Evolutionary conservation across 108 stramenopile genomes (phyloP).

Genomic region (Conticribra weissflogii): DNA sequence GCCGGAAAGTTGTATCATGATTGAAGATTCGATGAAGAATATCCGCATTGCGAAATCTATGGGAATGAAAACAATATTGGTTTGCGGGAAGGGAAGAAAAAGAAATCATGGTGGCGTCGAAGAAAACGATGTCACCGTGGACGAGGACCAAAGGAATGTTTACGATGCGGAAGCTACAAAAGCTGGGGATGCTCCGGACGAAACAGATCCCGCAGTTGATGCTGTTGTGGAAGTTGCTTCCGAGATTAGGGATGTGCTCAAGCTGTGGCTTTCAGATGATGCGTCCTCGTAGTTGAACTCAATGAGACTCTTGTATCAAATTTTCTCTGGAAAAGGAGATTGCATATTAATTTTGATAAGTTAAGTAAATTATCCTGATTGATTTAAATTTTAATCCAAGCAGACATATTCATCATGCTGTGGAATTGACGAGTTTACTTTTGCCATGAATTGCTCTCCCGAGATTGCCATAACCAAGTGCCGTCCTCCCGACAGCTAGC

Average conservation of each 20-base stretch:
- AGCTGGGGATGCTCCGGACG: conserved; percentile 56
- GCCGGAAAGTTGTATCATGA: conserved; percentile 74
- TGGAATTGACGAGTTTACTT: neutral
- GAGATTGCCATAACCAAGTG: conserved; percentile 54
- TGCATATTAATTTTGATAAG: too few relatives aligned
- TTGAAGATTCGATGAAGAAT: conserved; percentile 92
- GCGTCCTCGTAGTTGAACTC: neutral
- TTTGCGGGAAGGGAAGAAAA: conserved; percentile 54
- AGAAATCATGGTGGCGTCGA: too few relatives aligned
- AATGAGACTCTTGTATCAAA: too few relatives aligned
- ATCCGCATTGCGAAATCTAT: conserved; percentile 67
- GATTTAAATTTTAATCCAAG: too few relatives aligned
- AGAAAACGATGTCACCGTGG: too few relatives aligned
- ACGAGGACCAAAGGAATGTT: conserved; percentile 1
- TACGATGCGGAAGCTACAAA: conserved; percentile 56
- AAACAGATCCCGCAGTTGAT: conserved; percentile 72
- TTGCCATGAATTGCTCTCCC: conserved; percentile 38
- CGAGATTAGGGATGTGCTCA: conserved; percentile 52
- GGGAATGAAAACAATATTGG: conserved; percentile 79
- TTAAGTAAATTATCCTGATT: too few relatives aligned
- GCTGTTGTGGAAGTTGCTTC: conserved; percentile 59
- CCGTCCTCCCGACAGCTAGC: conserved; percentile 38
- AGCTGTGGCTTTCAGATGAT: conserved; percentile 37
- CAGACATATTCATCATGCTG: too few relatives aligned
- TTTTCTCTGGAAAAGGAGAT: too few relatives aligned